These are phyloP conservation scores for Tetramitus jugosus DNA, from an alignment of 208 protist genomes.

Conservation along the genomic window DNA sequence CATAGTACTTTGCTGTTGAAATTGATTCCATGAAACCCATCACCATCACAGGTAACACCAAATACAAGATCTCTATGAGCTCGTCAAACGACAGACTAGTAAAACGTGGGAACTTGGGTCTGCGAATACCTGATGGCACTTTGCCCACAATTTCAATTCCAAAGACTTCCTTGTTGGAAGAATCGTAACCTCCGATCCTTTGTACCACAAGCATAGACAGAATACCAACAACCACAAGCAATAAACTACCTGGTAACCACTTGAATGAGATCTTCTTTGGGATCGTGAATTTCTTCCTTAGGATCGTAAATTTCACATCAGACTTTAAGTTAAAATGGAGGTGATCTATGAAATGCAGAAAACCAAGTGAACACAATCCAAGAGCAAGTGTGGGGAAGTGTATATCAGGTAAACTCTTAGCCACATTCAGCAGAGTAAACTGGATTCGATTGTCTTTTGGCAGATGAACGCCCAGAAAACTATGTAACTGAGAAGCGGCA, in stretches of 20 bases:
- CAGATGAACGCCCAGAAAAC: conserved; percentile 38
- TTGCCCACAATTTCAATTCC: not conserved
- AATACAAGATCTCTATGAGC: not conserved
- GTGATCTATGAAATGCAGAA: no score
- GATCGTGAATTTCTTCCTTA: not conserved
- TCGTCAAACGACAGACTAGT: not conserved
- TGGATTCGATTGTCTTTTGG: no score
- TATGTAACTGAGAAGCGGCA: conserved; percentile 39
- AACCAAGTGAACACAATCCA: no score
- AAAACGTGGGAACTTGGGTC: not conserved
- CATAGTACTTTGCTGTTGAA: not conserved
- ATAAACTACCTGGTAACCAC: not conserved
- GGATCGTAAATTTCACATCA: not conserved
- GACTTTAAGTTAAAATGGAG: no score
- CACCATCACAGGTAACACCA: not conserved
- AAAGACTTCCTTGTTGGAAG: not conserved
- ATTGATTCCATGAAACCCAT: not conserved
- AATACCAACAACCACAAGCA: not conserved
- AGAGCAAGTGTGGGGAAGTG: not conserved
- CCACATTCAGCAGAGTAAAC: not conserved
- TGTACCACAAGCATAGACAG: not conserved
- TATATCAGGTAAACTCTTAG: not conserved
- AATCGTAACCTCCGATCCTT: not conserved
- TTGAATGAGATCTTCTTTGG: not conserved
- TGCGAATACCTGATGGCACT: not conserved